Conservation (phyloP, 2,329 filamentous ascomycete species). For the Calonectria ilicicola region DNA sequence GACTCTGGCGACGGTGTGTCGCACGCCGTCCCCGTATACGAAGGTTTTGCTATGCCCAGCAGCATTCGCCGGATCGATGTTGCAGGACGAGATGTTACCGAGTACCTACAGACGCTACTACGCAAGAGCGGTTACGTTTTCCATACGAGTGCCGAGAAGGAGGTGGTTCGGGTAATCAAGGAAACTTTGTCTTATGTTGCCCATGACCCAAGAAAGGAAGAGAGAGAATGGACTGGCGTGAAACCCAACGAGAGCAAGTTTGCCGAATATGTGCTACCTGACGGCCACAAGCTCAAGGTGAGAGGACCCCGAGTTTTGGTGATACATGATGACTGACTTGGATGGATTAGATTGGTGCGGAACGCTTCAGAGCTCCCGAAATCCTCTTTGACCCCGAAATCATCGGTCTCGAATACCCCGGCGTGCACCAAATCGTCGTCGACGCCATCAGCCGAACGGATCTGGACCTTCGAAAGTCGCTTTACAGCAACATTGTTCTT, state of each 20-base stretch:
- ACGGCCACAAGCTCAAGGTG: slow-evolving; percentile 94
- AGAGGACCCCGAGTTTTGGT: slow-evolving; percentile 1
- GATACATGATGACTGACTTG: slow-evolving; percentile 32
- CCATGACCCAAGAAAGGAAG: slow-evolving; percentile 89
- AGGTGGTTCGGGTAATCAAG: slow-evolving; percentile 97
- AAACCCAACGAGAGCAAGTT: slow-evolving; percentile 83
- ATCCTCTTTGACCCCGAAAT: slow-evolving; percentile 98
- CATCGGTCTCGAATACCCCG: slow-evolving; percentile 93
- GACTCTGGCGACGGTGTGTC: slow-evolving; percentile 97
- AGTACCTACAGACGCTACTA: slow-evolving; percentile 90
- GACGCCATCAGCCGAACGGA: slow-evolving; percentile 96
- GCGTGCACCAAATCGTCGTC: slow-evolving; percentile 97
- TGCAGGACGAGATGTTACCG: slow-evolving; percentile 94
- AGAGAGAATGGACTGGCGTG: slow-evolving; percentile 92
- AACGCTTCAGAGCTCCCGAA: slow-evolving; percentile 95
- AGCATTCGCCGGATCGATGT: slow-evolving; percentile 97
- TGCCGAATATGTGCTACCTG: slow-evolving; percentile 89
- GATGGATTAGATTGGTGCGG: slow-evolving; percentile 78
- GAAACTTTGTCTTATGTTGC: slow-evolving; percentile 95
- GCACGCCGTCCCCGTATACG: slow-evolving; percentile 96
- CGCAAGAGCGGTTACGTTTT: slow-evolving; percentile 95
- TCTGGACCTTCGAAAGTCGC: slow-evolving; percentile 91
- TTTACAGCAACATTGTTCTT: slow-evolving; percentile 97
- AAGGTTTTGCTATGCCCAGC: slow-evolving; percentile 96
- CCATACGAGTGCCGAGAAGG: slow-evolving; percentile 98